Evolutionary conservation across 106 monocot genomes (phyloP).

Genomic region (Hemerocallis citrina): DNA sequence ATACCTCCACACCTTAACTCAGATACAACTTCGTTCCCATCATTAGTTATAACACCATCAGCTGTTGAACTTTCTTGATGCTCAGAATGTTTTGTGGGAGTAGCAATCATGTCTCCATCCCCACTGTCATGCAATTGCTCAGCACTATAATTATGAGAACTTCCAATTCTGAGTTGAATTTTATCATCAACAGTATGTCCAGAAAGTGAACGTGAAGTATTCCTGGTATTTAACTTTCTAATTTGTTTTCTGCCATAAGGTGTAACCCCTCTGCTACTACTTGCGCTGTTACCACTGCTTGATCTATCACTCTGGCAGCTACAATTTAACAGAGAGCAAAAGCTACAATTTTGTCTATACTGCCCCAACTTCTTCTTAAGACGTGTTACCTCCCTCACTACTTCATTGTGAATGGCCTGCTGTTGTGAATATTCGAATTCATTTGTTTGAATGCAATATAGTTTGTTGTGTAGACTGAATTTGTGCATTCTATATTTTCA

Average conservation of each 20-base stretch:
- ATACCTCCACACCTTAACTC: slow-evolving; percentile 61
- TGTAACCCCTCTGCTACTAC: slow-evolving; percentile 52
- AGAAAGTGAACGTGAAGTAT: slow-evolving; percentile 2
- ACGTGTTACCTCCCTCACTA: slow-evolving; percentile 80
- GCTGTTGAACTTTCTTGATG: not conserved
- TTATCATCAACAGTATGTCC: slow-evolving; percentile 4
- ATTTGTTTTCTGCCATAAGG: slow-evolving; percentile 45
- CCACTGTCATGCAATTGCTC: slow-evolving; percentile 11
- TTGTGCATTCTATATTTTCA: no score
- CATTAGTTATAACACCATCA: slow-evolving; percentile 9
- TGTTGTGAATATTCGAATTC: no score
- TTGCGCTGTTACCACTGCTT: slow-evolving; percentile 91
- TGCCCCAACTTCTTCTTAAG: slow-evolving; percentile 88
- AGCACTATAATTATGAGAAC: slow-evolving; percentile 11
- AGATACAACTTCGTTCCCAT: slow-evolving; percentile 17
- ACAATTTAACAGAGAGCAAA: slow-evolving; percentile 84
- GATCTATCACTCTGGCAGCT: slow-evolving; percentile 87
- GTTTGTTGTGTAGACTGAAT: no score
- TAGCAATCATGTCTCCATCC: not conserved
- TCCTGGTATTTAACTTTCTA: slow-evolving; percentile 41
- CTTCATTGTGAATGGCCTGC: no score
- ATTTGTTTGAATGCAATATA: no score
- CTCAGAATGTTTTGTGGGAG: not conserved
- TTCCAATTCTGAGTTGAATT: slow-evolving; percentile 1
- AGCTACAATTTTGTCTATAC: slow-evolving; percentile 60